phyloP scores from a whole-genome alignment of 2,329 filamentous ascomycete species.

The Aspergillus spinulosporus region DNA sequence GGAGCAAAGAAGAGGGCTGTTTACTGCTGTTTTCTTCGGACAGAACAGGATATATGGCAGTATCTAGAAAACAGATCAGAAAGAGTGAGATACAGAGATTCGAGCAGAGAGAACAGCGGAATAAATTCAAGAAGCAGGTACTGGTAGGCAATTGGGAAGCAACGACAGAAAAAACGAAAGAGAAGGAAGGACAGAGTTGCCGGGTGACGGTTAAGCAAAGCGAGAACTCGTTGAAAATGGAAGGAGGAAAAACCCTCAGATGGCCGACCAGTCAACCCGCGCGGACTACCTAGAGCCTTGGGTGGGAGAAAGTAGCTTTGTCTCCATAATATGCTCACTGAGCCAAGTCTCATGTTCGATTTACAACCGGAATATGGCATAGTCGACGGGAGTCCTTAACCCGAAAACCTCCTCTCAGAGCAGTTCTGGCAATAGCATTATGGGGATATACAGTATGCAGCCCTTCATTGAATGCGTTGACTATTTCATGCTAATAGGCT shows the following conservation, averaged over 20 bases:
- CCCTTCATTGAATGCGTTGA: not conserved
- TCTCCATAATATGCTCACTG: too few species aligned
- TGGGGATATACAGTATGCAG: not conserved
- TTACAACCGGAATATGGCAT: too few species aligned
- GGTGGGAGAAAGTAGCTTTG: not conserved
- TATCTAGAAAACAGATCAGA: constrained; percentile 23
- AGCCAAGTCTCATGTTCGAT: too few species aligned
- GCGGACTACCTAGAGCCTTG: not conserved
- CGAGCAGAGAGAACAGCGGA: constrained; percentile 8
- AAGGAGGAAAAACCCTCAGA: not conserved
- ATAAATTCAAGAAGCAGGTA: constrained; percentile 10
- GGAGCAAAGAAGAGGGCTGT: constrained; percentile 21
- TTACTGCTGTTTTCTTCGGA: constrained; percentile 4
- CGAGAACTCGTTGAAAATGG: constrained; percentile 10
- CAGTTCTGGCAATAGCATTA: too few species aligned
- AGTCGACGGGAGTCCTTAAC: too few species aligned
- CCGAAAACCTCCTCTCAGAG: too few species aligned
- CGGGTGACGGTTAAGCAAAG: not conserved
- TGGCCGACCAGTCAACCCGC: not conserved
- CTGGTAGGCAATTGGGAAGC: constrained; percentile 19
- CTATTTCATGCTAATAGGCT: not conserved
- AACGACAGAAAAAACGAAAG: constrained; percentile 18
- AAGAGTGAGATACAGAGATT: constrained; percentile 24
- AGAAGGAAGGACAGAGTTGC: constrained; percentile 5
- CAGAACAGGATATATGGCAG: constrained; percentile 24